phyloP scores from a whole-genome alignment of 208 protist genomes.

The Leptomonas seymouri region DNA sequence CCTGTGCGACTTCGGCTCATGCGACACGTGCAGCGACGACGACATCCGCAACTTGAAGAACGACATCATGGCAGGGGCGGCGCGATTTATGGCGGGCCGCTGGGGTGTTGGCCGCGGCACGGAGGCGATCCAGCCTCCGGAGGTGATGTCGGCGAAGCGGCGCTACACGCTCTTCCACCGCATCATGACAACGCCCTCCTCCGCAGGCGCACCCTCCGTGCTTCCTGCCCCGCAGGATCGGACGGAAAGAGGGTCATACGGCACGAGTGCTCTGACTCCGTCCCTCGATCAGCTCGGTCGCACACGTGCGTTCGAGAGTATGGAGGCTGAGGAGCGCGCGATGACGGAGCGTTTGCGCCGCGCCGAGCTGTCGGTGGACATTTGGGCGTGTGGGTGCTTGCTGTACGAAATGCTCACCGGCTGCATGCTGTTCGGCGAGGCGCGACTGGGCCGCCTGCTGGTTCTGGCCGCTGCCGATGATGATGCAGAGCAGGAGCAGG shows the following conservation, averaged over 20 bases:
- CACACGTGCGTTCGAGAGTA: slow-evolving; percentile 10
- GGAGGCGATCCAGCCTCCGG: slow-evolving; percentile 83
- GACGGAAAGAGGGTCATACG: slow-evolving; percentile 2
- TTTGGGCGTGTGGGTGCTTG: slow-evolving; percentile 84
- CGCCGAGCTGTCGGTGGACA: slow-evolving; percentile 73
- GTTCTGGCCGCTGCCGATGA: slow-evolving; percentile 37
- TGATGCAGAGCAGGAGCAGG: neutral
- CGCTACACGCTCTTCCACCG: slow-evolving; percentile 53
- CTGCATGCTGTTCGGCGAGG: slow-evolving; percentile 79
- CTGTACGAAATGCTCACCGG: slow-evolving; percentile 87
- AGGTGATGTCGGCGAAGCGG: slow-evolving; percentile 58
- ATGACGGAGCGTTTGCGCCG: slow-evolving; percentile 36
- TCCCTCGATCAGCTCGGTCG: slow-evolving; percentile 13
- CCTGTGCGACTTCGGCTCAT: slow-evolving; percentile 81
- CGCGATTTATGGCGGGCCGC: slow-evolving; percentile 49
- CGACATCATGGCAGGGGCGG: slow-evolving; percentile 51
- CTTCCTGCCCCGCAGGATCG: slow-evolving; percentile 11
- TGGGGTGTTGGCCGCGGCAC: slow-evolving; percentile 72
- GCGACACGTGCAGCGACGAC: slow-evolving; percentile 68
- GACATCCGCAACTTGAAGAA: slow-evolving; percentile 46
- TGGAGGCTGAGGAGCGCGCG: slow-evolving; percentile 20
- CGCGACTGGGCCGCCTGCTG: slow-evolving; percentile 58
- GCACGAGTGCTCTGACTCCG: neutral
- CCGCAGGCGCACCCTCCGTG: neutral
- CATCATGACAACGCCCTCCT: slow-evolving; percentile 20